These are phyloP conservation scores for Neonectria sp. DNA, from an alignment of 2,329 filamentous ascomycete genomes.

Conservation along the genomic window DNA sequence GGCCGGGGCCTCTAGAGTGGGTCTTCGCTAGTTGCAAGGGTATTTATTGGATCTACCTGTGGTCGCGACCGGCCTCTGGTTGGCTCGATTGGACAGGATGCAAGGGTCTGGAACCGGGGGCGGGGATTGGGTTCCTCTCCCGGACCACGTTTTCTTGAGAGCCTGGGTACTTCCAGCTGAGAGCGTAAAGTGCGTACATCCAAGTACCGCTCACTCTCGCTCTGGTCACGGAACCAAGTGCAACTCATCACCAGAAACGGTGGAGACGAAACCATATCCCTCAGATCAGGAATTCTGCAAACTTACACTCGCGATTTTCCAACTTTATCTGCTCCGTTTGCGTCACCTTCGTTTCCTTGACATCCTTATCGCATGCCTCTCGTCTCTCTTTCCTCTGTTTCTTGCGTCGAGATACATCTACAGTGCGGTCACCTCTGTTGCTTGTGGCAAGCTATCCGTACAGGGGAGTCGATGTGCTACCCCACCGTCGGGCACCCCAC, in stretches of 20 bases:
- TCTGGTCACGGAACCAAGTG: background rate
- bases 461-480: slow-evolving; percentile 13
- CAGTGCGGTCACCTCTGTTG: background rate
- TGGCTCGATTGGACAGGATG: slow-evolving; percentile 8
- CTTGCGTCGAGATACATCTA: background rate
- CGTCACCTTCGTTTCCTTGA: background rate
- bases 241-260: background rate
- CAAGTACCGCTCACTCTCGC: background rate
- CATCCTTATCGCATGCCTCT: background rate
- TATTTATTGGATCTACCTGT: background rate
- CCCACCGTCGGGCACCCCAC: slow-evolving; percentile 32
- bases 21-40: background rate
- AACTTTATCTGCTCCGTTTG: background rate
- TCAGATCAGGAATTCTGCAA: background rate
- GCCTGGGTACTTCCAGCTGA: background rate
- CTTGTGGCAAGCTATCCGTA: background rate
- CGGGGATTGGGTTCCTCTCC: slow-evolving; percentile 24
- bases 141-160: slow-evolving; percentile 24
- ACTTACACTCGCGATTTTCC: background rate
- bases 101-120: slow-evolving; percentile 29
- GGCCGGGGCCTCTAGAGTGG: slow-evolving; percentile 7
- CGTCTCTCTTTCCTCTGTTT: background rate
- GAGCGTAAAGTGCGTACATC: background rate
- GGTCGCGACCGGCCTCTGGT: slow-evolving; percentile 1
- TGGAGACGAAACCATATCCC: background rate